These are phyloP conservation scores for Papilionanthe hybrid DNA, from an alignment of 116 monocot genomes.

Conservation along the genomic window DNA sequence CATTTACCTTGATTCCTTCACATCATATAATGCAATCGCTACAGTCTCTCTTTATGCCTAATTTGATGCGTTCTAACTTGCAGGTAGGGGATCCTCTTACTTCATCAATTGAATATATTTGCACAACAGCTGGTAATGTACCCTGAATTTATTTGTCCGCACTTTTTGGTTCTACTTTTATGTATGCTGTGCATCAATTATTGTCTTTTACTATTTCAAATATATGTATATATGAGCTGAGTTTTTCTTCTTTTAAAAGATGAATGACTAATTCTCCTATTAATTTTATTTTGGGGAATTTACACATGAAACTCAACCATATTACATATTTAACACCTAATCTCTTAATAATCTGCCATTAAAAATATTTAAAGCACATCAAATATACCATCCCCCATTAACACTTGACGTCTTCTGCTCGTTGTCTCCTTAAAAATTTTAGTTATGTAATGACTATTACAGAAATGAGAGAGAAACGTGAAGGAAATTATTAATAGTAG, in stretches of 20 bases:
- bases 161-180: background rate
- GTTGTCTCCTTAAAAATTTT: too few relatives aligned
- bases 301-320: background rate
- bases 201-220: background rate
- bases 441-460: too few relatives aligned
- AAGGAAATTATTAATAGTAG: too few relatives aligned
- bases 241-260: background rate
- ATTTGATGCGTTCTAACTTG: conserved; percentile 6
- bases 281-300: background rate
- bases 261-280: background rate
- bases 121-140: conserved; percentile 82
- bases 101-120: conserved; percentile 80
- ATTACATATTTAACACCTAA: background rate
- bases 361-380: background rate
- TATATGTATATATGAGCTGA: background rate
- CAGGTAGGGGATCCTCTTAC: conserved; percentile 74
- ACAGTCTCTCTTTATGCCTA: background rate
- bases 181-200: background rate
- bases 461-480: too few relatives aligned
- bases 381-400: background rate
- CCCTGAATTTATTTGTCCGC: background rate
- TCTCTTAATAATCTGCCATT: background rate
- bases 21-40: background rate
- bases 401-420: background rate
- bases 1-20: background rate